Evolutionary conservation across 768 basidiomycete species (phyloP), one percentile per base, ranked within the genome.

Genomic region (Cystofilobasidium bisporidii): DNA sequence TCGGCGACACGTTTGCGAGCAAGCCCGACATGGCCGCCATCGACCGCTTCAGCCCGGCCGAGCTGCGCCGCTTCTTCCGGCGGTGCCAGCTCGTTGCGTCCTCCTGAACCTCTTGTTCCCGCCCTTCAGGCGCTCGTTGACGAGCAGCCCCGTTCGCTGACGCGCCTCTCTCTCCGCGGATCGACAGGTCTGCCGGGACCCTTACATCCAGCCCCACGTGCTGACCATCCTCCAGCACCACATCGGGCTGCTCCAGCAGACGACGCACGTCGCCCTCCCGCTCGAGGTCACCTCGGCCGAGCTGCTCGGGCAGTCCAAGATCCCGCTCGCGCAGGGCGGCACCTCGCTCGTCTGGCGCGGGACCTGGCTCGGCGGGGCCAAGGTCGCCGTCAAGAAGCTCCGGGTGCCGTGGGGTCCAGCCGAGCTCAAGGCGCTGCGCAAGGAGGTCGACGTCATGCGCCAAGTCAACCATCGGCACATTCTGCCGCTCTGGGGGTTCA

Each of bases 351-450:
- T 61, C 26, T 61, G 41, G 40, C 36, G 41, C 12, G 60, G 60
- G 18, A 38, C 41, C 2, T 61, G 60, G 60, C 41, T 61, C 40
- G 60, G 60, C 2, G 38, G 41, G 2, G n/a, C 26, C 11, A 24
- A 30, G 9, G 60, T 61, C 18, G 60, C 60, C n/a, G 26, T 61
- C 41, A 61, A 61, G 41, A 61, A 61, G 60, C 41, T 61, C 24
- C 40, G 41, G n/a, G 28, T 43, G 11, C 60, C 60, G 2, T 28
- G 4, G 4, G 40, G 24, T 15, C 1, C 38, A 26, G 60, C 10
- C 41, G 41, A 41, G 60, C 24, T 41, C 20, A 28, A 61, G 41
- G 41, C 40, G 14, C 41, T 61, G 6, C 22, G 60, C 40, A 61
- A 61, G 41, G 60, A 61, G 41, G 60, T 61, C 22, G 41, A 18